phyloP scores from a whole-genome alignment of 2,329 filamentous ascomycete genomes.

The Penicillium palitans region DNA sequence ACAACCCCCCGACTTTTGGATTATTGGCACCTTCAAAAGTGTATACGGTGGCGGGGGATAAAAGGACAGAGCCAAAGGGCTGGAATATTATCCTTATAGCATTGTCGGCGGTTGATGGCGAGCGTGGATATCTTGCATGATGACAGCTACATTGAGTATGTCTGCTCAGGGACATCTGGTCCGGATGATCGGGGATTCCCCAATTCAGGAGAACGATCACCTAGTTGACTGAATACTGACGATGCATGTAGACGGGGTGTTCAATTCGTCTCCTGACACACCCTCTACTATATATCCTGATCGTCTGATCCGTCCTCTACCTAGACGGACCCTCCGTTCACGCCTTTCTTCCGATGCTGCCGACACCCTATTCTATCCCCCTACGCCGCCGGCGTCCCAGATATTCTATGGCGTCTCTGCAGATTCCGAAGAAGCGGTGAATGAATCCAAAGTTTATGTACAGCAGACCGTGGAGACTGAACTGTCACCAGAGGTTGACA shows the following conservation, averaged over 20 bases:
- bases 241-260: slow-evolving; percentile 48
- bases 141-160: slow-evolving; percentile 49
- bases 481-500: slow-evolving; percentile 38
- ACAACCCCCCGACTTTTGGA: slow-evolving; percentile 1
- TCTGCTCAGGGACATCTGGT: slow-evolving; percentile 23
- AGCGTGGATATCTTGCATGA: slow-evolving; percentile 36
- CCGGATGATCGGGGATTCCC: slow-evolving; percentile 11
- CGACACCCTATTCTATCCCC: slow-evolving; percentile 78
- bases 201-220: slow-evolving; percentile 18
- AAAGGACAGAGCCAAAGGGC: slow-evolving; percentile 21
- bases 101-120: slow-evolving; percentile 33
- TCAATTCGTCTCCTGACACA: slow-evolving; percentile 63
- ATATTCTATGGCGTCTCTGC: slow-evolving; percentile 72
- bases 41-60: slow-evolving; percentile 19
- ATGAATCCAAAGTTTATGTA: slow-evolving; percentile 48
- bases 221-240: slow-evolving; percentile 40
- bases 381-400: slow-evolving; percentile 67
- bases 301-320: slow-evolving; percentile 87
- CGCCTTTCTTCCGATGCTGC: slow-evolving; percentile 82
- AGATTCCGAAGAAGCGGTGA: slow-evolving; percentile 56
- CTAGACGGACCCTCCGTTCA: slow-evolving; percentile 83
- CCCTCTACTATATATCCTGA: slow-evolving; percentile 80
- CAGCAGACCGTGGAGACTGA: slow-evolving; percentile 47
- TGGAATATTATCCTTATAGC: slow-evolving; percentile 18
- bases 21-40: slow-evolving; percentile 13